A percentile compares a stretch with the other conserved stretches of the same genome.
Evolutionary conservation across 148 eudicot genomes (phyloP).

Genomic region (Rhododendron ovatum): DNA sequence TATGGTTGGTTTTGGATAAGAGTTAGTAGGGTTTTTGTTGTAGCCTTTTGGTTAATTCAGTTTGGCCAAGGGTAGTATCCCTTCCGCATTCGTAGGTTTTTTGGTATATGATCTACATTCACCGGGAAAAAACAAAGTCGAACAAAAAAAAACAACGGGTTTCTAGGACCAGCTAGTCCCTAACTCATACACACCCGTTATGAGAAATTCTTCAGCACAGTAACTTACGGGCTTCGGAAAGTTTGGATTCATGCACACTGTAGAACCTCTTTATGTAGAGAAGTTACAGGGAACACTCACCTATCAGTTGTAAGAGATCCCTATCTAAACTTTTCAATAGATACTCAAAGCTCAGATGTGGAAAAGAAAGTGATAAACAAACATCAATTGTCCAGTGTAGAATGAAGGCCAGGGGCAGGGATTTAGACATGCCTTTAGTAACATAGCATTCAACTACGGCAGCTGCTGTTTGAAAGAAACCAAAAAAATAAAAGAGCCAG

Average conservation of each 20-base stretch:
- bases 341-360: not conserved
- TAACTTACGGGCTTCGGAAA: not conserved
- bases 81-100: not conserved
- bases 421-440: not conserved
- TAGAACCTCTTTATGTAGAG: not conserved
- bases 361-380: not conserved
- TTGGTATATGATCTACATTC: not conserved
- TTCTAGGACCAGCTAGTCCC: not conserved
- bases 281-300: not conserved
- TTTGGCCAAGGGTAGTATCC: not conserved
- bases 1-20: no score
- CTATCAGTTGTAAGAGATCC: not conserved
- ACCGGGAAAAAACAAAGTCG: not conserved
- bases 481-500: not conserved
- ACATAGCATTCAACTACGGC: not conserved
- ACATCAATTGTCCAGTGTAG: not conserved
- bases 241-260: not conserved
- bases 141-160: not conserved
- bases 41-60: no score
- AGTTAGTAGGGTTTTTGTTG: no score
- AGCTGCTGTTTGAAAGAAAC: not conserved
- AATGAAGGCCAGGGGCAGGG: not conserved
- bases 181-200: not conserved
- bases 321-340: not conserved
- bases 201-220: not conserved